Evolutionary conservation across 129 eudicot species (phyloP).

Genomic region (Deinandra increscens): DNA sequence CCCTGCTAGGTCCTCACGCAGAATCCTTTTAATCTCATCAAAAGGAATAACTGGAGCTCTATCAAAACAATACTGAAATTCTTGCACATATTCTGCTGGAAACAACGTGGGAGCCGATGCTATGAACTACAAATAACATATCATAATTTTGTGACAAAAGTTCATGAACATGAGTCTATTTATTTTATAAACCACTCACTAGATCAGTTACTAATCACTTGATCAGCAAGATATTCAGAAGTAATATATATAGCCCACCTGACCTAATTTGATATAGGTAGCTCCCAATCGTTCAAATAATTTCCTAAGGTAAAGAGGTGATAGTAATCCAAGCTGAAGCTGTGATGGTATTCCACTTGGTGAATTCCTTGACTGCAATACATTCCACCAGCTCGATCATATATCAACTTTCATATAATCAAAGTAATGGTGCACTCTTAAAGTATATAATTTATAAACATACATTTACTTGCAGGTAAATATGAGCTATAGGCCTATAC

Average conservation of each 20-base stretch:
- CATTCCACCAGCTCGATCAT: conserved; percentile 16
- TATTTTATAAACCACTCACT: not conserved
- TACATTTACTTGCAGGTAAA: too few species aligned
- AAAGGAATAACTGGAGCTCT: conserved; percentile 88
- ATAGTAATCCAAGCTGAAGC: conserved; percentile 82
- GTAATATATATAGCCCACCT: conserved; percentile 51
- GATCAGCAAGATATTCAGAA: conserved; percentile 11
- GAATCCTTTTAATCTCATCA: conserved; percentile 69
- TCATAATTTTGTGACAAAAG: conserved; percentile 7
- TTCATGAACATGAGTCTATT: not conserved
- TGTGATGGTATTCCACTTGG: conserved; percentile 56
- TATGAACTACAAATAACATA: conserved; percentile 58
- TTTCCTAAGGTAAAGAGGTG: conserved; percentile 86
- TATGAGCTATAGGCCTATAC: too few species aligned
- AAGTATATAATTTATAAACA: not conserved
- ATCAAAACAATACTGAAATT: conserved; percentile 92
- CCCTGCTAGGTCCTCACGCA: conserved; percentile 67
- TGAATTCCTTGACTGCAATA: conserved; percentile 61
- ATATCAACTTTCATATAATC: not conserved
- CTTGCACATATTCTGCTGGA: conserved; percentile 89
- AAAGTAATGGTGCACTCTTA: not conserved
- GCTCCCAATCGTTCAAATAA: conserved; percentile 96
- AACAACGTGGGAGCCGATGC: conserved; percentile 97
- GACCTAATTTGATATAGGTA: conserved; percentile 94
- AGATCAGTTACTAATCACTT: not conserved